Base-by-base conservation (phyloP, 2,329 filamentous ascomycete species). In the Pseudogymnoascus sp. region DNA sequence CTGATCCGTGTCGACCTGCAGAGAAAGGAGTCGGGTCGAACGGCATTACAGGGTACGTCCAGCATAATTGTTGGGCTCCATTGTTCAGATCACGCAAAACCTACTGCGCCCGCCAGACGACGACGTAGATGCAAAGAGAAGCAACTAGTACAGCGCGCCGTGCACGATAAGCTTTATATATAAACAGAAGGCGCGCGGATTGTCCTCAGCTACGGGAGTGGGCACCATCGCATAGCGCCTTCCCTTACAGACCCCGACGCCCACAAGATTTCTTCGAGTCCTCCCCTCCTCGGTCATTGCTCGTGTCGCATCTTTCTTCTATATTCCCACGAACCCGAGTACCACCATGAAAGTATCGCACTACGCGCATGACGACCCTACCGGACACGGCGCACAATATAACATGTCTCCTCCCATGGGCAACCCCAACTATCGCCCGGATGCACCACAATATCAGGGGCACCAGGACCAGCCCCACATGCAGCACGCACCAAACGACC, bases 31-130 rank as follows among this genome's bases (percentile, higher is more conserved):
- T 16, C 28, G 49, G 49, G 49, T 18, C 49, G 49, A 34, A 34
- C 49, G 49, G 25, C 49, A 34, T 18, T 56, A 56, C 23, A 56
- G 49, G 49, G 49, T 56, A 56, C 49, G n/a, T 56, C 25, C 49
- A 56, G 28, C 49, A 56, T 12, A 34, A 56, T 21, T 56, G 25
- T 34, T 56, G 49, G 49, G 28, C 49, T 34, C 49, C 49, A 18
- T 34, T 56, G 25, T 56, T n/a, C 28, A 56, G 49, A 56, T 56
- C 49, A 56, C 49, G 49, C 49, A 56, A 56, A 56, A 56, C 49
- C 49, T 18, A 11, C 49, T 12, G n/a, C 28, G 28, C 25, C 49
- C 28, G 12, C 49, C 25, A 21, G 49, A 56, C 49, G 49, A 56
- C 49, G 49, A 56, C n/a, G n/a, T 56, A 56, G 28, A 56, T 34